Conservation (phyloP, 768 basidiomycete genomes). For the Pleurotus pulmonarius region DNA sequence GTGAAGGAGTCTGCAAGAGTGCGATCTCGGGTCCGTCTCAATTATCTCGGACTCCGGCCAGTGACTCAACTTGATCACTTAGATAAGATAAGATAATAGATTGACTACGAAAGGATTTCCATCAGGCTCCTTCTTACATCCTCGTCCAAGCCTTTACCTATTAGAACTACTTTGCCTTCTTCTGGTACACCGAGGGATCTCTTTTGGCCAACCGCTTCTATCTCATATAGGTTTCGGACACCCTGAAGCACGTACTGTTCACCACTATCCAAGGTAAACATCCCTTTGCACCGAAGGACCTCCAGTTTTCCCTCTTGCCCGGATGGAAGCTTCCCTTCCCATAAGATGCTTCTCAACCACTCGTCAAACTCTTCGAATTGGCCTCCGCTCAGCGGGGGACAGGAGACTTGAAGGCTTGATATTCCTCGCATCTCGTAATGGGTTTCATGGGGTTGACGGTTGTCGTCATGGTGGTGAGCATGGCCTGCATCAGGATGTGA, state of each 20-base stretch:
- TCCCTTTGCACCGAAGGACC: conserved; percentile 86
- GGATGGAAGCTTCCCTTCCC: conserved; percentile 63
- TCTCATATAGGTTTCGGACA: conserved; percentile 87
- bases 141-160: conserved; percentile 74
- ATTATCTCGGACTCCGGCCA: too few relatives aligned
- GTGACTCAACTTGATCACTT: neutral
- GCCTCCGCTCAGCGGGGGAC: conserved; percentile 51
- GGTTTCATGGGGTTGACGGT: conserved; percentile 30
- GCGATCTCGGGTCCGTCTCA: too few relatives aligned
- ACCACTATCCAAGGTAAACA: conserved; percentile 55
- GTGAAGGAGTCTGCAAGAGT: neutral
- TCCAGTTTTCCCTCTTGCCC: conserved; percentile 33
- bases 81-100: too few relatives aligned
- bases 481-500: conserved; percentile 14
- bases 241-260: conserved; percentile 81
- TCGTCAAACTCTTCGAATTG: conserved; percentile 60
- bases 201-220: conserved; percentile 42
- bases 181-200: conserved; percentile 48
- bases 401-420: conserved; percentile 68
- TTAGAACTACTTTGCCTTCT: conserved; percentile 80
- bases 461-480: conserved; percentile 24
- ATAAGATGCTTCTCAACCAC: conserved; percentile 80
- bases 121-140: conserved; percentile 53
- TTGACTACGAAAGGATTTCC: neutral
- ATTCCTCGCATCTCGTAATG: conserved; percentile 83